A percentile compares a stretch with the other conserved stretches of the same genome.
These are phyloP conservation scores for Sechiopsis laciniata DNA, from an alignment of 306 rosid genomes.

Conservation along the genomic window DNA sequence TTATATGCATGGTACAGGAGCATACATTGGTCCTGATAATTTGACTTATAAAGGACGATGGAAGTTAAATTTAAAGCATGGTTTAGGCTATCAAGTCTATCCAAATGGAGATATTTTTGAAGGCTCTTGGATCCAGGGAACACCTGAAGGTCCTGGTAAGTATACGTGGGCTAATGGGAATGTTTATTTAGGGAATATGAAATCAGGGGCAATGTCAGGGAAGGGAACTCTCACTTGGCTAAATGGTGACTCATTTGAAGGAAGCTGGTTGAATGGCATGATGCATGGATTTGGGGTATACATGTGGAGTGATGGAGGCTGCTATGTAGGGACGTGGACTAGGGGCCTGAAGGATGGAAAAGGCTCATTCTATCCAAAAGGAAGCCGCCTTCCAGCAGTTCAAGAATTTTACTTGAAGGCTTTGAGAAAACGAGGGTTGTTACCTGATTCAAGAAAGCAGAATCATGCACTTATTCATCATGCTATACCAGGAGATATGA, in stretches of 20 bases:
- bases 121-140: constrained; percentile 96
- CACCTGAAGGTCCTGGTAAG: constrained; percentile 94
- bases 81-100: constrained; percentile 80
- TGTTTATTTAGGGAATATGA: constrained; percentile 90
- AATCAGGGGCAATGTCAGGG: constrained; percentile 89
- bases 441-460: constrained; percentile 80
- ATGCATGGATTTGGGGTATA: constrained; percentile 94
- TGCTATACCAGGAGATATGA: constrained; percentile 65
- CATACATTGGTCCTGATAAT: constrained; percentile 46
- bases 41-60: constrained; percentile 82
- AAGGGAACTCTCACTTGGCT: constrained; percentile 94
- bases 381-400: constrained; percentile 72
- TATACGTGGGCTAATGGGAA: constrained; percentile 86
- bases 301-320: constrained; percentile 91
- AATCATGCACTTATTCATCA: constrained; percentile 75
- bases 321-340: constrained; percentile 97
- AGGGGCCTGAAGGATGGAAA: constrained; percentile 90
- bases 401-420: constrained; percentile 89
- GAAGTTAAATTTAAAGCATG: constrained; percentile 89
- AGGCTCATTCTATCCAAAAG: constrained; percentile 86
- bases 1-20: constrained; percentile 80
- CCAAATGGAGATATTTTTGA: constrained; percentile 83
- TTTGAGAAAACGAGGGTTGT: constrained; percentile 81
- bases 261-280: constrained; percentile 90
- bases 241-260: constrained; percentile 86